phyloP scores from a whole-genome alignment of 257 asterid species.

The Buddleja alternifolia region DNA sequence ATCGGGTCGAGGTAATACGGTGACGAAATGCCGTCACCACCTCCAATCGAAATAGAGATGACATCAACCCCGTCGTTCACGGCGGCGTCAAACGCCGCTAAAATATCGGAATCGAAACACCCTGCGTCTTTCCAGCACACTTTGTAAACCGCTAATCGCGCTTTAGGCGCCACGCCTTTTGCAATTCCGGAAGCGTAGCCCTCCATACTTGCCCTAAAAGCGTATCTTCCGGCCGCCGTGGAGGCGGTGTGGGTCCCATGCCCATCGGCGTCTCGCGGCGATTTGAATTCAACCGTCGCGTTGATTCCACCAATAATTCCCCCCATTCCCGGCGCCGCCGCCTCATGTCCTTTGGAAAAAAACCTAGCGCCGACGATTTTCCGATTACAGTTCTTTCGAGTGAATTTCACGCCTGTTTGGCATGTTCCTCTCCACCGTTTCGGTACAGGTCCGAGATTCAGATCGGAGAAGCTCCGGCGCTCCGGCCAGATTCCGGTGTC shows the following conservation, averaged over 20 bases:
- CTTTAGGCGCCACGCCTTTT: constrained; percentile 88
- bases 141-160: constrained; percentile 76
- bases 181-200: constrained; percentile 91
- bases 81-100: constrained; percentile 84
- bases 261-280: constrained; percentile 92
- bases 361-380: constrained; percentile 78
- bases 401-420: constrained; percentile 54
- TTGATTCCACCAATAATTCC: constrained; percentile 59
- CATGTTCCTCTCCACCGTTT: constrained; percentile 72
- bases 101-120: constrained; percentile 82
- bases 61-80: constrained; percentile 81
- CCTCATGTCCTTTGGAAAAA: constrained; percentile 72
- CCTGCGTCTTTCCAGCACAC: constrained; percentile 86
- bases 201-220: constrained; percentile 69
- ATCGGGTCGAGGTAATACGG: constrained; percentile 87
- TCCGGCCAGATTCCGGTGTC: constrained; percentile 96
- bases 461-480: constrained; percentile 73
- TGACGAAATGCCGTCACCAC: constrained; percentile 78
- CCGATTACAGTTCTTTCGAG: constrained; percentile 49
- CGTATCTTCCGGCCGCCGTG: constrained; percentile 80
- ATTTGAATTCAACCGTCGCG: constrained; percentile 61
- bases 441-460: constrained; percentile 75
- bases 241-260: constrained; percentile 92
- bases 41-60: constrained; percentile 81
- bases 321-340: constrained; percentile 46